Evolutionary conservation across 192 early-diverging fungal genomes (phyloP).

Genomic region (Pilobolus umbonatus): DNA sequence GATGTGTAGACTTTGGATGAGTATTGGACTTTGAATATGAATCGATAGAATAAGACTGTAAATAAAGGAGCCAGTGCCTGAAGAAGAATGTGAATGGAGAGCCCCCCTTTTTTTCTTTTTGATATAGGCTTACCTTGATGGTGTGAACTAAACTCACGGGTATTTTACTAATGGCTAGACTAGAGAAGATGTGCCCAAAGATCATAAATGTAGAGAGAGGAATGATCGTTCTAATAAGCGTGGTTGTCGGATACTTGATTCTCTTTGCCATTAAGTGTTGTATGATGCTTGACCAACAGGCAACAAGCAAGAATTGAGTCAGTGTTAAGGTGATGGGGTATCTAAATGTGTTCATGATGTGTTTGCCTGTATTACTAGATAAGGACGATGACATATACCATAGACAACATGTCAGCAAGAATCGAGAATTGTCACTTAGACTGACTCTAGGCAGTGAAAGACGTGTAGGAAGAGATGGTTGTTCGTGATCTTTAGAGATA

Average conservation of each 20-base stretch:
- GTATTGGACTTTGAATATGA: constrained; percentile 67
- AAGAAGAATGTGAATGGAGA: constrained; percentile 14
- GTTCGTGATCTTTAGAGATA: too few relatives aligned
- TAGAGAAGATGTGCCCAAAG: constrained; percentile 76
- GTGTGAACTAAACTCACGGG: constrained; percentile 85
- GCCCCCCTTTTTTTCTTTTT: neutral
- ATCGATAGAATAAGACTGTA: constrained; percentile 73
- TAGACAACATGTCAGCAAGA: constrained; percentile 63
- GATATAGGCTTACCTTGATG: constrained; percentile 80
- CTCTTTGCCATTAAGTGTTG: constrained; percentile 38
- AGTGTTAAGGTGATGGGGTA: constrained; percentile 82
- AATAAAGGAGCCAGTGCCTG: constrained; percentile 83
- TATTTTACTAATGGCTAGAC: constrained; percentile 66
- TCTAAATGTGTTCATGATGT: constrained; percentile 68
- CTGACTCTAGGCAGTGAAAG: neutral
- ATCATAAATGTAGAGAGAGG: constrained; percentile 79
- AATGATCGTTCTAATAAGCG: constrained; percentile 55
- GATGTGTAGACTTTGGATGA: constrained; percentile 67
- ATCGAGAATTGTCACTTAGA: constrained; percentile 22
- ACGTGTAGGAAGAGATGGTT: too few relatives aligned
- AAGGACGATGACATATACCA: constrained; percentile 84
- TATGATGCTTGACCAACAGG: constrained; percentile 50
- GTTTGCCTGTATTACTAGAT: constrained; percentile 79
- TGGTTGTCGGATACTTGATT: constrained; percentile 48
- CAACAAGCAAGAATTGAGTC: constrained; percentile 78